Evolutionary conservation across 495 filamentous ascomycete species (phyloP).

Genomic region (Aspergillus nidulans): DNA sequence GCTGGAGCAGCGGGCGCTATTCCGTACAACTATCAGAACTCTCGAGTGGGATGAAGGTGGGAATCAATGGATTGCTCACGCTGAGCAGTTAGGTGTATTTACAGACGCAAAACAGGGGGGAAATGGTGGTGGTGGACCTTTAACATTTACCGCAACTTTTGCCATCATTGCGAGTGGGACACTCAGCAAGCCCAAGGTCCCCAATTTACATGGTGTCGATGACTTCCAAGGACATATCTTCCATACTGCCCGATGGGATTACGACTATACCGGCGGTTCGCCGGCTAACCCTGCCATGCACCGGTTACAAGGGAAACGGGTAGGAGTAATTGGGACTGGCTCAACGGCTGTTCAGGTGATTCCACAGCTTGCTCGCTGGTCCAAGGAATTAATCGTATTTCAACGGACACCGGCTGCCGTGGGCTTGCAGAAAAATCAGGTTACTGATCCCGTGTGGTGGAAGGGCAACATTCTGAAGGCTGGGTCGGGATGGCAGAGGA

Average conservation of each 20-base stretch:
- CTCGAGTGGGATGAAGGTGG: constrained; percentile 10
- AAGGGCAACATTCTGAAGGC: not conserved
- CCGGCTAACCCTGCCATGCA: constrained; percentile 35
- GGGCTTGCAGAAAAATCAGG: constrained; percentile 40
- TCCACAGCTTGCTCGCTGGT: constrained; percentile 30
- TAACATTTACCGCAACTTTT: constrained; percentile 2
- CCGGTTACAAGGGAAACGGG: constrained; percentile 36
- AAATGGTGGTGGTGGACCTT: constrained; percentile 5
- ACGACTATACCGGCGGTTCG: constrained; percentile 47
- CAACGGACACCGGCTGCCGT: constrained; percentile 51
- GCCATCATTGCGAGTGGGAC: constrained; percentile 11
- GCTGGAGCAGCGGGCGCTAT: constrained; percentile 43
- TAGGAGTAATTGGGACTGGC: constrained; percentile 48
- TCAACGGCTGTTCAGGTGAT: constrained; percentile 42
- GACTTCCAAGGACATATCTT: constrained; percentile 24
- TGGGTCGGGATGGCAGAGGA: constrained; percentile 42
- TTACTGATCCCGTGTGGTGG: constrained; percentile 33
- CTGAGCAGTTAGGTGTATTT: not conserved
- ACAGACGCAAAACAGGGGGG: not conserved
- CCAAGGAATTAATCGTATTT: constrained; percentile 38
- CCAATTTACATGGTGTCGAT: constrained; percentile 10
- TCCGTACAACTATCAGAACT: constrained; percentile 16
- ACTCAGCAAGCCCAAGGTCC: constrained; percentile 18
- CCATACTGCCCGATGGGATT: constrained; percentile 44
- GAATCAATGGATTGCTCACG: not conserved